These are phyloP conservation scores for Rhododendron ovatum DNA, from an alignment of 148 eudicot species.

Conservation along the genomic window DNA sequence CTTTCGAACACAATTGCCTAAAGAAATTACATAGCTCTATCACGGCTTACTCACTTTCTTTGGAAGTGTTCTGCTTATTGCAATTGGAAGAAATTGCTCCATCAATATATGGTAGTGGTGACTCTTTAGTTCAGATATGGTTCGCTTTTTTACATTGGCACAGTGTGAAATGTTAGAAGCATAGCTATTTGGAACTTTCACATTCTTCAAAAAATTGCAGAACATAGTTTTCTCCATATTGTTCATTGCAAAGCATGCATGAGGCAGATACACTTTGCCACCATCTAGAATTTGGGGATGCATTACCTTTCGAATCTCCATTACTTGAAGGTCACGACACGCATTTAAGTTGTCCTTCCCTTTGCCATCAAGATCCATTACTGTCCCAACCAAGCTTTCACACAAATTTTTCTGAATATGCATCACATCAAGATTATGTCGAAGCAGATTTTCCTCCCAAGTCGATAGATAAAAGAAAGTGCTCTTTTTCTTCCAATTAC, in stretches of 20 bases:
- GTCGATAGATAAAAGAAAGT: neutral
- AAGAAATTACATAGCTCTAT: neutral
- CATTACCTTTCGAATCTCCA: neutral
- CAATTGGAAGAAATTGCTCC: neutral
- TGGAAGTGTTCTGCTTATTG: neutral
- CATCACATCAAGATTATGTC: conserved; percentile 8
- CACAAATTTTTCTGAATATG: conserved; percentile 1
- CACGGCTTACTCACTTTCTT: neutral
- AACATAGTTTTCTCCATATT: neutral
- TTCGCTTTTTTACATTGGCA: neutral
- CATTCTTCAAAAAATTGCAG: neutral
- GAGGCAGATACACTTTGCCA: neutral
- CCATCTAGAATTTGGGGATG: neutral
- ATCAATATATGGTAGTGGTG: neutral
- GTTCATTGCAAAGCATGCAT: neutral
- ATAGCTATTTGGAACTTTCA: neutral
- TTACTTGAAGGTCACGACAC: neutral
- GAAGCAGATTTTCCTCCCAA: neutral
- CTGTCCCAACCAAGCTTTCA: neutral
- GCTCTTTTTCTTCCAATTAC: neutral
- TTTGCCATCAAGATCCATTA: conserved; percentile 1
- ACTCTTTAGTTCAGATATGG: no score
- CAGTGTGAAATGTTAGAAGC: neutral
- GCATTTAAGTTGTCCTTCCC: neutral
- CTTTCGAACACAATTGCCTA: neutral